Evolutionary conservation across 768 basidiomycete species (phyloP).

Genomic region (Termitomyces sp.): DNA sequence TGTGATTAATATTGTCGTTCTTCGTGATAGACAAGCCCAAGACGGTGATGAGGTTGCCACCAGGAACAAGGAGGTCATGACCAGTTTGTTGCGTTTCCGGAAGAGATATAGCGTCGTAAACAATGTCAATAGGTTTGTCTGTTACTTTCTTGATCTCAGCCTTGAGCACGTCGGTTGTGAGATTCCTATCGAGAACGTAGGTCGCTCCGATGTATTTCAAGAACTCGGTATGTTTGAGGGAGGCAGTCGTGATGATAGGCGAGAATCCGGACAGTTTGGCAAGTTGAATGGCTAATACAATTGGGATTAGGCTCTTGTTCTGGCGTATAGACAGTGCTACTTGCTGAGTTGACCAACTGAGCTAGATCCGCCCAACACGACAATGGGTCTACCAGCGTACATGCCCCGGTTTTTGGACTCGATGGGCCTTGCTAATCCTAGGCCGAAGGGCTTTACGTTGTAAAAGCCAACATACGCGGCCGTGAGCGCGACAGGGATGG

Average conservation of each 20-base stretch:
- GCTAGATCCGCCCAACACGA: constrained; percentile 22
- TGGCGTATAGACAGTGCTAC: neutral
- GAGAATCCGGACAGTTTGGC: constrained; percentile 35
- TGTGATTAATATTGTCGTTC: constrained; percentile 19
- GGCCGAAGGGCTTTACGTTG: constrained; percentile 16
- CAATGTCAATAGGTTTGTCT: constrained; percentile 14
- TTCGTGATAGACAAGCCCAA: constrained; percentile 26
- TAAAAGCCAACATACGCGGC: constrained; percentile 33
- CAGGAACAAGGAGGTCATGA: constrained; percentile 24
- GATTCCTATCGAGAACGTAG: constrained; percentile 26
- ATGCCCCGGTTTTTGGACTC: constrained; percentile 17
- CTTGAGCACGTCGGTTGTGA: constrained; percentile 9
- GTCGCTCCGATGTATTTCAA: constrained; percentile 32
- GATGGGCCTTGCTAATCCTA: constrained; percentile 20
- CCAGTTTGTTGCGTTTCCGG: constrained; percentile 19
- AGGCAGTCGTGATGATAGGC: constrained; percentile 34
- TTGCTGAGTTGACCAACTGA: constrained; percentile 24
- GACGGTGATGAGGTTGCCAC: constrained; percentile 29
- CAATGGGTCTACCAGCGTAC: constrained; percentile 24
- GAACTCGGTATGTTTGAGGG: constrained; percentile 23
- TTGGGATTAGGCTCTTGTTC: neutral
- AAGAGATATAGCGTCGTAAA: constrained; percentile 22
- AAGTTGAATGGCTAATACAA: constrained; percentile 27
- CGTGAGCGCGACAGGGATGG: constrained; percentile 32
- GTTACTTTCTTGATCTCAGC: constrained; percentile 20